phyloP scores from a whole-genome alignment of 768 basidiomycete genomes.

The Mycena capillaripes region DNA sequence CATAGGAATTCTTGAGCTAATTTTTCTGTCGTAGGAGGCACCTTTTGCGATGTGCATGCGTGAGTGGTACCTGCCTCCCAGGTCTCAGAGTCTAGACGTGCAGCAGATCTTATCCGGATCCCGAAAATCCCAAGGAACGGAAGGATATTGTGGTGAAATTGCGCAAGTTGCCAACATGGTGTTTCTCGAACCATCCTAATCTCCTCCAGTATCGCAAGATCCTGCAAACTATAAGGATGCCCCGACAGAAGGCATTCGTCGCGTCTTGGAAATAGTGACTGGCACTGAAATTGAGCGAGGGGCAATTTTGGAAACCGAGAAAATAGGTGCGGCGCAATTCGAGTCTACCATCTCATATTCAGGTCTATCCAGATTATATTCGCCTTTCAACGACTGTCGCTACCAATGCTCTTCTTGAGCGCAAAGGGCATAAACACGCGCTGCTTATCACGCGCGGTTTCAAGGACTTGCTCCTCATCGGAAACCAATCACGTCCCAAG shows the following conservation, averaged over 20 bases:
- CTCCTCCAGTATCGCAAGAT: constrained; percentile 84
- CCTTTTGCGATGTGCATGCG: constrained; percentile 93
- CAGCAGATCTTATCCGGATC: constrained; percentile 80
- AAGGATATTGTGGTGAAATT: constrained; percentile 94
- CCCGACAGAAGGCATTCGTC: constrained; percentile 93
- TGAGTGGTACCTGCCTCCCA: constrained; percentile 48
- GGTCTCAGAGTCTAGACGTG: constrained; percentile 6
- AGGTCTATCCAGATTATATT: constrained; percentile 79
- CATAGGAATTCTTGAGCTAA: neutral
- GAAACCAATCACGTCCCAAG: constrained; percentile 93
- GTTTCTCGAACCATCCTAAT: neutral
- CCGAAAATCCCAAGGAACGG: constrained; percentile 68
- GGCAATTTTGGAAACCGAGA: constrained; percentile 76
- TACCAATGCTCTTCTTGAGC: constrained; percentile 95
- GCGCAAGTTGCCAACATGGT: constrained; percentile 58
- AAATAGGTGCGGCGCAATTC: constrained; percentile 71
- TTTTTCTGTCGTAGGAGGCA: constrained; percentile 65
- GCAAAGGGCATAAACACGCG: constrained; percentile 94
- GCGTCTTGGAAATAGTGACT: constrained; percentile 85
- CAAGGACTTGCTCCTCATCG: constrained; percentile 92
- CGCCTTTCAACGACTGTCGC: constrained; percentile 95
- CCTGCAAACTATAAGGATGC: constrained; percentile 91
- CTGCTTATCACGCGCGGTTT: constrained; percentile 93
- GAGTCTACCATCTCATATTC: neutral
- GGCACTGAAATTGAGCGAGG: constrained; percentile 79